Base-by-base conservation (phyloP, 805 yeast genomes). In the Metschnikowia kunwiensis region DNA sequence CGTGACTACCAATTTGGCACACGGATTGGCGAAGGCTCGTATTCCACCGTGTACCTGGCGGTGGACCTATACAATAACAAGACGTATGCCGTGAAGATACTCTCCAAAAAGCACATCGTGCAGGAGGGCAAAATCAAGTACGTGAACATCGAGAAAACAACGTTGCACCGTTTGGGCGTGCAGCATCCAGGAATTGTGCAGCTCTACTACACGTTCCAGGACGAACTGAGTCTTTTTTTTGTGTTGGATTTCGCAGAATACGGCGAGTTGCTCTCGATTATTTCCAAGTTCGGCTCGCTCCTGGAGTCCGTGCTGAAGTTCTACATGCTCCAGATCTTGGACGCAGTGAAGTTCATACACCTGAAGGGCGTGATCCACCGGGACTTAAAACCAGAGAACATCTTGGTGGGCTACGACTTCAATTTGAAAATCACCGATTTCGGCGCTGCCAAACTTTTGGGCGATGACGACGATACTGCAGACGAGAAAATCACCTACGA, bases 341-440 rank as follows among this genome's bases (percentile, higher is more conserved):
- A 93, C 58, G 88, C 96, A 0, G 80, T 93, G 14, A 78, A 76
- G 42, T 93, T 82, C 62, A 88, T 91, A 66, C 97, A 93, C 57
- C 75, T 77, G 39, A 82, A 79, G 49, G 96, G 96, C 1, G 86
- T 91, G 8, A 84, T 93, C 13, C 98, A 91, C 57, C 72, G 98
- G 44, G 98, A 93, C 61, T 65, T 93, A 52, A 91, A 91, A 59
- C 98, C 98, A 0, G 98, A 91, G 53, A 91, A 91, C 55, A 84
- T 91, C 32, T 60, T 91, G 48, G 74, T 93, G 30, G 91, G 85
- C 53, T 78, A 78, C 43, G 93, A 86, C 38, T 86, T 89, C 76
- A 81, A 86, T 51, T 64, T 93, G 42, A 87, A 89, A 75, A 81
- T 93, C 38, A 93, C 97, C 2, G 98, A 93, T 62, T 93, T 93